phyloP scores from a whole-genome alignment of 345 rosid species.

The Kandelia obovata region DNA sequence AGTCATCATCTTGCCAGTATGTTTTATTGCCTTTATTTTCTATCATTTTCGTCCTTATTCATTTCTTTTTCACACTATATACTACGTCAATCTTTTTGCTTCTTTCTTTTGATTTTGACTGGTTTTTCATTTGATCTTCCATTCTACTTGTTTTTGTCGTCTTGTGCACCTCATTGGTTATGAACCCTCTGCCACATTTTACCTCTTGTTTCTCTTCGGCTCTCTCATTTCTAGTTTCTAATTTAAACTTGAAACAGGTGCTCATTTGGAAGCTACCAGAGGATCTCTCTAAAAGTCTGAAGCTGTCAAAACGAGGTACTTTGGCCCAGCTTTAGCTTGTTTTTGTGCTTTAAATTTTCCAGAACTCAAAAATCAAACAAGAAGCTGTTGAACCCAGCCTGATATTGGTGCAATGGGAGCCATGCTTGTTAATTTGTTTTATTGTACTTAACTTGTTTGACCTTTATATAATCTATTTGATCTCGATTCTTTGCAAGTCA shows the following conservation, averaged over 20 bases:
- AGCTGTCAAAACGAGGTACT: background rate
- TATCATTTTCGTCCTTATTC: background rate
- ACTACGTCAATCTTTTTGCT: background rate
- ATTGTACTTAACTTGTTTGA: no score
- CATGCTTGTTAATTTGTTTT: background rate
- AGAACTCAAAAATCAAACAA: background rate
- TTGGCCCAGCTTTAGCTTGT: background rate
- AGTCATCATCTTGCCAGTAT: no score
- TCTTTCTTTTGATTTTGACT: slow-evolving; percentile 5
- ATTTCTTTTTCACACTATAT: background rate
- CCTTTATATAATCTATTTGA: no score
- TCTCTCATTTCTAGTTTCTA: slow-evolving; percentile 10
- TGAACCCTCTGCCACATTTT: slow-evolving; percentile 12
- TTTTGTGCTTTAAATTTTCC: background rate
- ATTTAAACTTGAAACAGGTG: slow-evolving; percentile 3
- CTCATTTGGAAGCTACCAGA: background rate
- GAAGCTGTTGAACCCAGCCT: background rate
- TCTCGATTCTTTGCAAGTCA: no score
- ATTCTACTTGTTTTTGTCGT: slow-evolving; percentile 15
- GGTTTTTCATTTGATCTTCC: background rate
- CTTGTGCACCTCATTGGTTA: slow-evolving; percentile 16
- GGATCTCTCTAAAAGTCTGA: background rate
- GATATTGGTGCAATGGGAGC: slow-evolving; percentile 2
- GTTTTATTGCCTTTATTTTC: background rate
- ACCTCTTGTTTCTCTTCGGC: background rate